These are phyloP conservation scores for Leccinum rimulosum DNA, from an alignment of 768 basidiomycete species.

Conservation along the genomic window DNA sequence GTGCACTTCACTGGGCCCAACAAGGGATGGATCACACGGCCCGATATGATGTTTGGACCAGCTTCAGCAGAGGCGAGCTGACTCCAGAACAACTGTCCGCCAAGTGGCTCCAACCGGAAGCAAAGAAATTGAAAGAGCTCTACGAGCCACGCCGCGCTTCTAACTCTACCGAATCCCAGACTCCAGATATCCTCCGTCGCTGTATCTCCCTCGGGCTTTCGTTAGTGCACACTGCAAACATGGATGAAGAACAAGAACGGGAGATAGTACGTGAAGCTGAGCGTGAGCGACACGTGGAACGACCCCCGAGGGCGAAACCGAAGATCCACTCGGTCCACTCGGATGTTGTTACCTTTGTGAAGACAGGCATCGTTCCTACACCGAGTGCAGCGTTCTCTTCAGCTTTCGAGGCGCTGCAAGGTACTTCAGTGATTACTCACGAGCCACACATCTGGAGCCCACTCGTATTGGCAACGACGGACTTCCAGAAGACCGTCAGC, in stretches of 20 bases:
- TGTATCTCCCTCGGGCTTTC: neutral
- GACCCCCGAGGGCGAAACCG: neutral
- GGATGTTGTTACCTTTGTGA: neutral
- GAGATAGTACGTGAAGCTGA: slow-evolving; percentile 38
- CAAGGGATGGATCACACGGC: neutral
- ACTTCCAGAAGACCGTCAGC: slow-evolving; percentile 6
- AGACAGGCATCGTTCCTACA: neutral
- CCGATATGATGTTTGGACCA: neutral
- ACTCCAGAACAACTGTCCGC: neutral
- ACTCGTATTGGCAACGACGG: neutral
- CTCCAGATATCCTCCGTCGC: neutral
- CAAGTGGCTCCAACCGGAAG: neutral
- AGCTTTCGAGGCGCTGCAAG: neutral
- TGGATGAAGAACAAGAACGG: slow-evolving; percentile 47
- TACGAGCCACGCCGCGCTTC: neutral
- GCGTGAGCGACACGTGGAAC: neutral
- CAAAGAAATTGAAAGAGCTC: neutral
- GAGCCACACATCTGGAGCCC: neutral
- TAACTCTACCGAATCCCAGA: neutral
- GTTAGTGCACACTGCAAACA: neutral
- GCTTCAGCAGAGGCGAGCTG: neutral
- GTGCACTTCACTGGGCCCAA: neutral
- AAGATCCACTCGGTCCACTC: neutral
- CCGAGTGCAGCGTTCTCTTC: neutral
- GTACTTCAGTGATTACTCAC: neutral